phyloP scores from a whole-genome alignment of 345 rosid genomes.

The Dipteronia sinensis region DNA sequence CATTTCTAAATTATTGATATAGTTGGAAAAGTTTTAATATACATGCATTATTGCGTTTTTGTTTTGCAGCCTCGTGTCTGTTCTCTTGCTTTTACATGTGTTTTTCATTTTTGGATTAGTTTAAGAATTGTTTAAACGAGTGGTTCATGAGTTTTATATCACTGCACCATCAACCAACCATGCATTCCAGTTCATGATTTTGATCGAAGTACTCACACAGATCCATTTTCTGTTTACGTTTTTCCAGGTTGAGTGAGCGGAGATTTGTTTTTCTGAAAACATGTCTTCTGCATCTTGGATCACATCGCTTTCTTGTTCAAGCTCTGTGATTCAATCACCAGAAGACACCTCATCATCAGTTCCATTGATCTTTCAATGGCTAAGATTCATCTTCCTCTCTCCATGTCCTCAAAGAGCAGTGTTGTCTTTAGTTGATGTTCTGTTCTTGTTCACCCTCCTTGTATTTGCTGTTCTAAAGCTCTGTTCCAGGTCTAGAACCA shows the following conservation, averaged over 20 bases:
- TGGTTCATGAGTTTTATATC: neutral
- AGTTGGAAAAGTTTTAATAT: neutral
- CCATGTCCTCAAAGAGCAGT: constrained; percentile 85
- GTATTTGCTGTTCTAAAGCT: constrained; percentile 53
- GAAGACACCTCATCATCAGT: constrained; percentile 32
- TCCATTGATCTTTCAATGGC: constrained; percentile 59
- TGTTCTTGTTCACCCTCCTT: constrained; percentile 54
- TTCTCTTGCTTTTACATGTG: neutral
- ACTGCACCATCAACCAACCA: neutral
- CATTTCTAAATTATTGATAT: too few relatives aligned
- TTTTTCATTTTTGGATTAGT: too few relatives aligned
- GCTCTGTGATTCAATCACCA: constrained; percentile 35
- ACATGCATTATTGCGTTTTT: neutral
- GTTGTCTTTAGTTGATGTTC: constrained; percentile 49
- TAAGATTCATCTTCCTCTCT: constrained; percentile 69
- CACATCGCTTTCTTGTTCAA: constrained; percentile 62
- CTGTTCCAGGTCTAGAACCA: constrained; percentile 39
- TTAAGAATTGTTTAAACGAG: neutral
- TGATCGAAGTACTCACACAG: neutral
- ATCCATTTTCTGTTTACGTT: neutral
- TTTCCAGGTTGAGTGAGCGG: constrained; percentile 29
- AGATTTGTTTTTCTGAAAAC: neutral
- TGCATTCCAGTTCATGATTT: neutral
- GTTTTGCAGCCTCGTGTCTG: too few relatives aligned
- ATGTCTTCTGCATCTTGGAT: constrained; percentile 64